phyloP scores from a whole-genome alignment of 371 early-diverging fungal genomes.

The Mortierella sp. region DNA sequence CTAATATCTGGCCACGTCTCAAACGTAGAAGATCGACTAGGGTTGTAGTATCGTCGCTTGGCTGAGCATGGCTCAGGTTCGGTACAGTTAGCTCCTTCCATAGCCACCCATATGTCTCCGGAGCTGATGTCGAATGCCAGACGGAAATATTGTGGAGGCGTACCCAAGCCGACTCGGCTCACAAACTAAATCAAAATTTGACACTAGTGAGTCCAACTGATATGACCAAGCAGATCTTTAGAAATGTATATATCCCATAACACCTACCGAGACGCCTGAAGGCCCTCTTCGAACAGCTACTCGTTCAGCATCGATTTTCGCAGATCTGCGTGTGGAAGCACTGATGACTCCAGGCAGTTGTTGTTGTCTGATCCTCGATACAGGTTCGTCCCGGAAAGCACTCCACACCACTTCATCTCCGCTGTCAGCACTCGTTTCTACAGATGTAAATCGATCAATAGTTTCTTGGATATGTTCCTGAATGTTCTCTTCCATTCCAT shows the following conservation, averaged over 20 bases:
- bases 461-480: no score
- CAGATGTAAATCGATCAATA: no score
- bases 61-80: slow-evolving; percentile 8
- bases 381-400: no score
- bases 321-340: not conserved
- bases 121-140: slow-evolving; percentile 66
- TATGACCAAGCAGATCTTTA: no score
- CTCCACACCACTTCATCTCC: no score
- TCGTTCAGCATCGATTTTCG: slow-evolving; percentile 17
- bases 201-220: not conserved
- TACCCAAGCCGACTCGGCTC: slow-evolving; percentile 62
- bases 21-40: slow-evolving; percentile 19
- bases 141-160: slow-evolving; percentile 61
- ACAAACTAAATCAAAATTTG: slow-evolving; percentile 46
- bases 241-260: no score
- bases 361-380: no score
- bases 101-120: slow-evolving; percentile 62
- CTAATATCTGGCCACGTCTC: slow-evolving; percentile 1
- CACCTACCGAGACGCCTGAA: slow-evolving; percentile 12
- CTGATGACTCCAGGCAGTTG: no score
- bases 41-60: slow-evolving; percentile 13
- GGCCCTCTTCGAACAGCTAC: slow-evolving; percentile 13
- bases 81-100: slow-evolving; percentile 13
- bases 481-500: no score
- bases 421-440: no score